Percentiles rank a stretch among this genome's conserved stretches.
Evolutionary conservation across 257 asterid species (phyloP).

Genomic region (Solanum sparsipilum): DNA sequence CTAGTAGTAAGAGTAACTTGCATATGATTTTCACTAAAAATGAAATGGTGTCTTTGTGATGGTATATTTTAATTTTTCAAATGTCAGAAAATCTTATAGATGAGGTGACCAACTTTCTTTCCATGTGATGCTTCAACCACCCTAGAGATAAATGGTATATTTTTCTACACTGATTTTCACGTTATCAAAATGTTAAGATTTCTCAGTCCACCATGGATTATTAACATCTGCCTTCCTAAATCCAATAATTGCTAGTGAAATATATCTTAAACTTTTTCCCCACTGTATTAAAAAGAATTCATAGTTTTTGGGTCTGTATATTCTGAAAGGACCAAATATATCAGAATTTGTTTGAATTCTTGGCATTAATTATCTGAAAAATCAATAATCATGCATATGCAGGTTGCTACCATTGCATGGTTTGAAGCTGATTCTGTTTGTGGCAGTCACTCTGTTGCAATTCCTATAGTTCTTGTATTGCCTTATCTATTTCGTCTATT

Average conservation of each 20-base stretch:
- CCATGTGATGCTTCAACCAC: not conserved
- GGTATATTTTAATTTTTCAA: not conserved
- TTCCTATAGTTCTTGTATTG: slow-evolving; percentile 81
- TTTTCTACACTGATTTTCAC: not conserved
- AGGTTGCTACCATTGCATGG: slow-evolving; percentile 99
- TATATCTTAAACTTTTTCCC: not conserved
- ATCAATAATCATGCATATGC: slow-evolving; percentile 14
- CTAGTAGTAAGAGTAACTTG: not conserved
- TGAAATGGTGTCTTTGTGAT: not conserved
- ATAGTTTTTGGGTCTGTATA: not conserved
- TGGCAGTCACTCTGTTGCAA: slow-evolving; percentile 92
- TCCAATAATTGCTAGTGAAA: not conserved
- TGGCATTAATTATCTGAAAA: slow-evolving; percentile 11
- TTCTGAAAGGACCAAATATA: not conserved
- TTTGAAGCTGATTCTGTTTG: slow-evolving; percentile 98
- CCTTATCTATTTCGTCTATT: slow-evolving; percentile 86
- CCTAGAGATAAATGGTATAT: not conserved
- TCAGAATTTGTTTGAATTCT: slow-evolving; percentile 7
- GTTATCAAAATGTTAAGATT: not conserved
- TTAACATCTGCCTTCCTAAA: not conserved
- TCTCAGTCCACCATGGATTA: not conserved
- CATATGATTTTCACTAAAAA: not conserved
- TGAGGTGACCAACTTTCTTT: not conserved
- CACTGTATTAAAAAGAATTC: not conserved
- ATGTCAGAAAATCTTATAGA: not conserved